Conservation (phyloP, 2,329 filamentous ascomycete species). For the Alternaria triticina region DNA sequence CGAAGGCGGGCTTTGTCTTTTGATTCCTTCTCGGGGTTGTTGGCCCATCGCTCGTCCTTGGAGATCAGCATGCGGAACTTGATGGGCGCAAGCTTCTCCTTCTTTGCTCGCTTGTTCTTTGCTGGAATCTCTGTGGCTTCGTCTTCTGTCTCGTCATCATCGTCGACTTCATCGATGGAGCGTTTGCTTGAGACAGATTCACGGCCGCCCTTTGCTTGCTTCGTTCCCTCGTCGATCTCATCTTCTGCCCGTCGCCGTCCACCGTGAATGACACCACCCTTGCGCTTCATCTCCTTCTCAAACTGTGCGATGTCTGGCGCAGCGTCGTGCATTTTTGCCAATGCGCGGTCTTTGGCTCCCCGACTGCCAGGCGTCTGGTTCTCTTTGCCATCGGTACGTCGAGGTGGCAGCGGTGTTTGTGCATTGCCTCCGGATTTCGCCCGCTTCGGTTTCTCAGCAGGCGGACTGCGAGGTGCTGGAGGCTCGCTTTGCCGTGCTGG, state of each 20-base stretch:
- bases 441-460: conserved; percentile 35
- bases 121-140: conserved; percentile 59
- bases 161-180: conserved; percentile 54
- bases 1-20: conserved; percentile 82
- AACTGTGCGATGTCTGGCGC: conserved; percentile 88
- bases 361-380: conserved; percentile 85
- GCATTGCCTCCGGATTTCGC: conserved; percentile 35
- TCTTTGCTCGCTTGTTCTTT: conserved; percentile 66
- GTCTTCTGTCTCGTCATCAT: conserved; percentile 50
- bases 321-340: conserved; percentile 75
- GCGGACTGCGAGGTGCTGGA: conserved; percentile 10
- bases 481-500: conserved; percentile 21
- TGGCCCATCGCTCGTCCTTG: conserved; percentile 82
- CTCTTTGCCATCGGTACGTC: conserved; percentile 68
- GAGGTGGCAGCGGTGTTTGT: conserved; percentile 59
- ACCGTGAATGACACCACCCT: conserved; percentile 68
- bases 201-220: conserved; percentile 35
- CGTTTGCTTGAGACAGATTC: conserved; percentile 54
- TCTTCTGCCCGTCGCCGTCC: conserved; percentile 46
- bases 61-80: conserved; percentile 81
- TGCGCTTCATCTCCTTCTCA: conserved; percentile 90
- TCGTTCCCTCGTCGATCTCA: conserved; percentile 46
- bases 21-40: conserved; percentile 75
- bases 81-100: conserved; percentile 62
- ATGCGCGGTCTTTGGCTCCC: conserved; percentile 85